Conservation (phyloP, 441 rosid species). For the Pelargonium australe region DNA sequence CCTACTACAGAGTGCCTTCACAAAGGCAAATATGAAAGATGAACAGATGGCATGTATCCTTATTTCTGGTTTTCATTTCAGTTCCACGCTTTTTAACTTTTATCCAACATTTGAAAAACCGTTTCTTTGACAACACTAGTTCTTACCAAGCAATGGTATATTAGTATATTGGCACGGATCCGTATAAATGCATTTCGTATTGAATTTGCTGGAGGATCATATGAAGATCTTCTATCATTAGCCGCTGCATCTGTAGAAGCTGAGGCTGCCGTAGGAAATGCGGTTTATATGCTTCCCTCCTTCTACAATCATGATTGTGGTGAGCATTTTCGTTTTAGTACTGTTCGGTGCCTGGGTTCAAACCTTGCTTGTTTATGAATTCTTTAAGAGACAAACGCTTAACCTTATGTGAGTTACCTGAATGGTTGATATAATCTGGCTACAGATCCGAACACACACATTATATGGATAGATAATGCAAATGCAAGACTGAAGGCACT, state of each 20-base stretch:
- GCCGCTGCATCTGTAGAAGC: constrained; percentile 75
- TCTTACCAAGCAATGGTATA: constrained; percentile 70
- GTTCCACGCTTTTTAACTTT: constrained; percentile 10
- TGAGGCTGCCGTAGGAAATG: constrained; percentile 78
- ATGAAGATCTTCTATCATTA: constrained; percentile 66
- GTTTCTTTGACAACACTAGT: constrained; percentile 52
- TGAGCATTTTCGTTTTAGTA: constrained; percentile 17
- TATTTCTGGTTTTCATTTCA: constrained; percentile 9
- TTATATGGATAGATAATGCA: constrained; percentile 62
- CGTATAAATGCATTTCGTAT: constrained; percentile 77
- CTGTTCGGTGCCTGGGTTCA: not conserved
- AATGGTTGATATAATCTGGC: constrained; percentile 17
- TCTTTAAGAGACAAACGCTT: not conserved
- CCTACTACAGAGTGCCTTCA: constrained; percentile 45
- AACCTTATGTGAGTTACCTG: not conserved
- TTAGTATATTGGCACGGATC: constrained; percentile 52
- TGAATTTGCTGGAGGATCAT: constrained; percentile 58
- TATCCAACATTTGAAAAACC: constrained; percentile 19
- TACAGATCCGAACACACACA: constrained; percentile 78
- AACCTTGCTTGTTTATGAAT: constrained; percentile 3
- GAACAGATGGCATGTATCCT: constrained; percentile 66
- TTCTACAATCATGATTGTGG: constrained; percentile 83
- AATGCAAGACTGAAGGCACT: constrained; percentile 68
- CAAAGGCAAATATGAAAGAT: constrained; percentile 36
- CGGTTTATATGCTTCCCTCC: constrained; percentile 78